A percentile compares a stretch with the other conserved stretches of the same genome.
These are phyloP conservation scores for Dioscorea cayenensis DNA, from an alignment of 116 monocot species.

Conservation along the genomic window DNA sequence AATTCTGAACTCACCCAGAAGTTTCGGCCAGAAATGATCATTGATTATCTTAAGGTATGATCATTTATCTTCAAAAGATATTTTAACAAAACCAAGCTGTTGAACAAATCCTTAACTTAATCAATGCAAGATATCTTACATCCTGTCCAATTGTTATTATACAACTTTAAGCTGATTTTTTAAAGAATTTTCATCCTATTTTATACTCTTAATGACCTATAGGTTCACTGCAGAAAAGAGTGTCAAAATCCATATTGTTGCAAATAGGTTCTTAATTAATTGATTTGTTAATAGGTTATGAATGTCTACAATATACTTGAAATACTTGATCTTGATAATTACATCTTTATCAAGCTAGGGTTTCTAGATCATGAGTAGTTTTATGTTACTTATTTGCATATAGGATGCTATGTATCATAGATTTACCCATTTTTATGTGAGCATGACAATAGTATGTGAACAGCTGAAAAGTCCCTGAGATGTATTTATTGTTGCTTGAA, in stretches of 20 bases:
- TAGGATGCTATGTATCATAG: too few species aligned
- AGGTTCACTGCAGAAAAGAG: not conserved
- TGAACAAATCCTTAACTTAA: not conserved
- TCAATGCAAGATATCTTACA: not conserved
- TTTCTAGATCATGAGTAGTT: not conserved
- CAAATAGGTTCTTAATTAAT: not conserved
- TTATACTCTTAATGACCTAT: not conserved
- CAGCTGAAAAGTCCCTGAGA: too few species aligned
- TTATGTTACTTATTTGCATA: too few species aligned
- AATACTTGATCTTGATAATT: not conserved
- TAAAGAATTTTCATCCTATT: not conserved
- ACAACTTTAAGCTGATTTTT: not conserved
- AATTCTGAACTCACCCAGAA: constrained; percentile 44
- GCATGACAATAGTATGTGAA: too few species aligned
- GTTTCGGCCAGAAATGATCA: constrained; percentile 83
- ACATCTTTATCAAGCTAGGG: not conserved
- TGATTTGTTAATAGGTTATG: not conserved
- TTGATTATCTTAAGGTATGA: constrained; percentile 94
- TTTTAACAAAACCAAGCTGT: not conserved
- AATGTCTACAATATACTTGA: not conserved
- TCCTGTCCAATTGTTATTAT: not conserved
- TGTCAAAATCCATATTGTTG: not conserved
- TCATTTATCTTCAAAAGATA: not conserved
- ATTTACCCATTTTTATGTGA: too few species aligned
- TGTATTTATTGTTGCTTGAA: too few species aligned